Evolutionary conservation across 495 filamentous ascomycete species (phyloP), one percentile per base, ranked within the genome.

Genomic region (Penicillium angulare): DNA sequence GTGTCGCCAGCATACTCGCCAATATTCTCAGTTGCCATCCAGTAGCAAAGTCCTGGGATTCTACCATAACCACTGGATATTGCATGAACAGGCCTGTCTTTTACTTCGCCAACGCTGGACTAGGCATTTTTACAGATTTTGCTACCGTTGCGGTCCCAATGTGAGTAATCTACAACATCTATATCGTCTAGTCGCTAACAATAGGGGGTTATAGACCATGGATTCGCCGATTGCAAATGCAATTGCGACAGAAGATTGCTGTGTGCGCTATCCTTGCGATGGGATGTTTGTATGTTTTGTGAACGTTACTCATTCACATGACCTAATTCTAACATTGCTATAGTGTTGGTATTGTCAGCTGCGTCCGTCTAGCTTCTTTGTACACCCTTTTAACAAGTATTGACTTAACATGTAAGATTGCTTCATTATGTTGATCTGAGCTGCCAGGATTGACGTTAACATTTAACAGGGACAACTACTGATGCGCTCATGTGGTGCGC

Each of bases 41-140:
- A 1, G 33, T 64, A 20, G 61, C 59, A 7, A 70, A 61, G 34
- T 52, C 62, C 17, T 66, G 71, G 64, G 60, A 73, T 31, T 27
- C 49, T 8, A 48, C 27, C 0, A 66, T 72, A 21, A 55, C 32
- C 20, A 31, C 26, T 1, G 61, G 63, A 2, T 21, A 24, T 1
- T 74, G 69, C 41, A 64, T 66, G 57, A 60, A 66, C 48, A 45
- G 59, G n/a, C 59, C 63, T 5, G 54, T 58, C 0, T 59, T 66
- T 12, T 67, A 71, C 42, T 73, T 71, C 50, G 70, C 64, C 33
- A 71, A 68, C 20, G 64, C 64, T 4, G 65, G 61, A 22, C 33
- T 72, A 49, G 64, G 63, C 22, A 67, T 73, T 5, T 64, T 69
- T 17, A 66, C 65, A 0, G 69, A 75, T 24, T 65, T 73, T 47